A percentile compares a stretch with the other conserved stretches of the same genome.
phyloP scores from a whole-genome alignment of 2,329 filamentous ascomycete genomes.

The Ophioceras dolichostomum region DNA sequence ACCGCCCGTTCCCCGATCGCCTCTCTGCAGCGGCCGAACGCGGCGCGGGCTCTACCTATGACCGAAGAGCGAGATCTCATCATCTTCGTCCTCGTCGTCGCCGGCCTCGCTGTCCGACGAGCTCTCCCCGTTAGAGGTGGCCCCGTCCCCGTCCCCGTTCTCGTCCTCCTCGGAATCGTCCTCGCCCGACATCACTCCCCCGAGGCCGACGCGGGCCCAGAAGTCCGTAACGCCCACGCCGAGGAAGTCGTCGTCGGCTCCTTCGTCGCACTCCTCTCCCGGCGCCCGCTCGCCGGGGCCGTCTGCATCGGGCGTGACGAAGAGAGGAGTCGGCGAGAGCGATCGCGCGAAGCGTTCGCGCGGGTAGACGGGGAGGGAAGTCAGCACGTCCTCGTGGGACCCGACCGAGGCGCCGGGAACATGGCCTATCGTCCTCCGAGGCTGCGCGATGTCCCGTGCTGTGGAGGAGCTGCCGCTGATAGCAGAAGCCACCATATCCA shows the following conservation, averaged over 20 bases:
- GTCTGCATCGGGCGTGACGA: not conserved
- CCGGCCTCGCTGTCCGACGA: conserved; percentile 33
- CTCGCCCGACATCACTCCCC: conserved; percentile 21
- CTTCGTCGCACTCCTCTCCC: conserved; percentile 18
- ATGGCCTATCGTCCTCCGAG: not conserved
- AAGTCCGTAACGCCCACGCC: conserved; percentile 24
- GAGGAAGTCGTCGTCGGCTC: conserved; percentile 42
- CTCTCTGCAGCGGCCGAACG: too few species aligned
- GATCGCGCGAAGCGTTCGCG: conserved; percentile 31
- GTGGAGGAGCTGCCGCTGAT: too few species aligned
- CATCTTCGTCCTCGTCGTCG: conserved; percentile 33
- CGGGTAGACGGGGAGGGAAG: conserved; percentile 13
- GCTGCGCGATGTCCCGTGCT: not conserved
- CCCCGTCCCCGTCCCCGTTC: conserved; percentile 30
- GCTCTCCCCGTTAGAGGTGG: conserved; percentile 27
- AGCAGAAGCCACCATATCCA: not conserved
- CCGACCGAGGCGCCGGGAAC: conserved; percentile 3
- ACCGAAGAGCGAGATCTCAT: conserved; percentile 37
- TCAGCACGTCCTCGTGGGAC: conserved; percentile 20
- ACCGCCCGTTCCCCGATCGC: too few species aligned
- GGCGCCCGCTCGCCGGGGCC: conserved; percentile 6
- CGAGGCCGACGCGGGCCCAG: conserved; percentile 35
- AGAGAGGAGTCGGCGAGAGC: conserved; percentile 23
- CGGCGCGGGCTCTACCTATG: too few species aligned
- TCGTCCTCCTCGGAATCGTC: conserved; percentile 34